phyloP scores from a whole-genome alignment of 345 rosid genomes.

The Citrus trifoliata region DNA sequence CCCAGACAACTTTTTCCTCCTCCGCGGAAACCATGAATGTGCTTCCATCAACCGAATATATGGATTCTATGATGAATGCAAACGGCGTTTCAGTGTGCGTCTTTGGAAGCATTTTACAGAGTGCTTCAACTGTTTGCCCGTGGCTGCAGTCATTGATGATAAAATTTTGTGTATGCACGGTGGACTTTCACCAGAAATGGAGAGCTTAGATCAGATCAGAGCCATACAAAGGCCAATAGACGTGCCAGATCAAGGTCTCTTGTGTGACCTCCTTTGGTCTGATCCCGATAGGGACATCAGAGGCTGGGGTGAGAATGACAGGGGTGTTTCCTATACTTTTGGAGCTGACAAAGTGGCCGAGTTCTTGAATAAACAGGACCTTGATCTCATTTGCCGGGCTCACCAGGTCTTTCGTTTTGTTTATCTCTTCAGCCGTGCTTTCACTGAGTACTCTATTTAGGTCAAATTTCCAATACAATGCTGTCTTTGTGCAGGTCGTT shows the following conservation, averaged over 20 bases:
- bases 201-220: slow-evolving; percentile 39
- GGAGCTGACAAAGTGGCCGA: slow-evolving; percentile 46
- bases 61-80: slow-evolving; percentile 57
- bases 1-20: slow-evolving; percentile 48
- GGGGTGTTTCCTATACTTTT: slow-evolving; percentile 51
- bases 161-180: slow-evolving; percentile 53
- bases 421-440: not conserved
- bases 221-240: slow-evolving; percentile 38
- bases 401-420: slow-evolving; percentile 35
- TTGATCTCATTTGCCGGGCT: slow-evolving; percentile 48
- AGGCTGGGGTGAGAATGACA: slow-evolving; percentile 54
- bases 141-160: slow-evolving; percentile 39
- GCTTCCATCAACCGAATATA: slow-evolving; percentile 56
- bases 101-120: slow-evolving; percentile 49
- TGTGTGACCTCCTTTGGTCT: slow-evolving; percentile 53
- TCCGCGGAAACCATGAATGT: slow-evolving; percentile 51
- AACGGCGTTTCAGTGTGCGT: slow-evolving; percentile 50
- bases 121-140: slow-evolving; percentile 52
- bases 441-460: not conserved
- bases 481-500: slow-evolving; percentile 31
- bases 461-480: not conserved
- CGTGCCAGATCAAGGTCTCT: slow-evolving; percentile 44
- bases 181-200: slow-evolving; percentile 40
- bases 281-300: slow-evolving; percentile 41
- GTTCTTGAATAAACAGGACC: slow-evolving; percentile 45